Evolutionary conservation across 202 grass and related monocot genomes (phyloP), one percentile per base, ranked within the genome.

Genomic region (Dendrocalamus latiflorus): DNA sequence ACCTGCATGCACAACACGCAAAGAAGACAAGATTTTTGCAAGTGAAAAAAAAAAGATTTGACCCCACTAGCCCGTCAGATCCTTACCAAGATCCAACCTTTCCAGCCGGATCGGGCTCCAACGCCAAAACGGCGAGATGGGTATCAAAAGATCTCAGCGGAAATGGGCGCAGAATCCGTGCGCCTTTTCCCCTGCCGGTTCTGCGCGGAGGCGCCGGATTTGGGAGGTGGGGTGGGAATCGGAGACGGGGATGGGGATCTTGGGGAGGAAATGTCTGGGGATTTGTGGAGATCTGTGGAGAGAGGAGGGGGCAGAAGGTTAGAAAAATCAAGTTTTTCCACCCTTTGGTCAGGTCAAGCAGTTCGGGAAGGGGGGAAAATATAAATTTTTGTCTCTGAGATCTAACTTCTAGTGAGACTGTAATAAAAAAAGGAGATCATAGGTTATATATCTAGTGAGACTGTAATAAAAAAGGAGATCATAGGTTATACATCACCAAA

Each of bases 61-160:
- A 48, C 6, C 22, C 25, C 37, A 9, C 65, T 10, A 81, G 28
- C 57, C 43, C 76, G 62, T 56, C 49, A 30, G 62, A 80, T 55
- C 63, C 77, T 56, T 42, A 80, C 77, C 61, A 43, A 41, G 64
- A 68, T 55, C 45, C 47, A 79, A 39, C 28, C 43, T 78, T 65
- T 37, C 59, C 59, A 63, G 2, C 41, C 57, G 57, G 25, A 49
- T 48, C 24, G 42, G 61, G 75, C 16, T 65, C 43, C 18, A 26
- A 42, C 16, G 24, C 44, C 24, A 15, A 64, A 51, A 65, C 34
- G 75, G 45, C 75, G 43, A 50, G 10, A 48, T 26, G 6, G 66
- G 7, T 14, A 36, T 38, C 45, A 33, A 53, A 51, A 76, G 38
- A 76, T 61, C 56, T 65, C 44, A 17, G 62, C 56, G 39, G 24